Conservation (phyloP, 345 rosid genomes). For the Syzygium oleosum region DNA sequence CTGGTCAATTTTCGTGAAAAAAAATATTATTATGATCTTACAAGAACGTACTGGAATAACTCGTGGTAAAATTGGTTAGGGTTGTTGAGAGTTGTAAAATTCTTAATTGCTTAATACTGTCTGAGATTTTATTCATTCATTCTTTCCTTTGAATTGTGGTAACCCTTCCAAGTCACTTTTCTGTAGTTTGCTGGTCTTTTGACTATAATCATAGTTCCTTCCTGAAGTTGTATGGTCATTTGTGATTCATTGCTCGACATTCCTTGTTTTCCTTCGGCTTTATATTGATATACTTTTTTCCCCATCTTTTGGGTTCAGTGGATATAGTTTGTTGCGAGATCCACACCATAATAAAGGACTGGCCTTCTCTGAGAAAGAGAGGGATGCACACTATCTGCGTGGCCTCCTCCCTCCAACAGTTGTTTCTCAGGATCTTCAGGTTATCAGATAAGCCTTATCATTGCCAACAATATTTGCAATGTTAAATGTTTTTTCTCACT, state of each 20-base stretch:
- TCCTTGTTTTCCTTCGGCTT: background rate
- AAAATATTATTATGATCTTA: background rate
- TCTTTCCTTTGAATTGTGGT: background rate
- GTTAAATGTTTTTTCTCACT: background rate
- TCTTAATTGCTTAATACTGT: background rate
- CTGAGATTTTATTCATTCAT: background rate
- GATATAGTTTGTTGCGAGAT: slow-evolving; percentile 88
- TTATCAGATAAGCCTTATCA: slow-evolving; percentile 2
- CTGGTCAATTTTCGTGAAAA: background rate
- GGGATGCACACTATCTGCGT: slow-evolving; percentile 83
- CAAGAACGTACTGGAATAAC: background rate
- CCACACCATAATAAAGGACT: slow-evolving; percentile 98
- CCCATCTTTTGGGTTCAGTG: slow-evolving; percentile 32
- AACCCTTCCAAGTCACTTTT: background rate
- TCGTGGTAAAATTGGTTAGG: background rate
- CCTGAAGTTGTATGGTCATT: background rate
- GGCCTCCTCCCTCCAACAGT: slow-evolving; percentile 94
- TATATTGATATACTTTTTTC: background rate
- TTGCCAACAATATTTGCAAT: background rate
- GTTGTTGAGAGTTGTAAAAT: background rate
- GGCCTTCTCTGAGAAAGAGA: slow-evolving; percentile 75
- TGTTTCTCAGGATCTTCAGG: slow-evolving; percentile 90
- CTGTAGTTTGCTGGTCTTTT: background rate
- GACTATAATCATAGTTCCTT: background rate
- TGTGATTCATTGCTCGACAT: background rate